Percentiles rank a stretch among this genome's conserved stretches.
These are phyloP conservation scores for Schoenoplectus tabernaemontani DNA, from an alignment of 202 grass and related monocot genomes.

Conservation along the genomic window DNA sequence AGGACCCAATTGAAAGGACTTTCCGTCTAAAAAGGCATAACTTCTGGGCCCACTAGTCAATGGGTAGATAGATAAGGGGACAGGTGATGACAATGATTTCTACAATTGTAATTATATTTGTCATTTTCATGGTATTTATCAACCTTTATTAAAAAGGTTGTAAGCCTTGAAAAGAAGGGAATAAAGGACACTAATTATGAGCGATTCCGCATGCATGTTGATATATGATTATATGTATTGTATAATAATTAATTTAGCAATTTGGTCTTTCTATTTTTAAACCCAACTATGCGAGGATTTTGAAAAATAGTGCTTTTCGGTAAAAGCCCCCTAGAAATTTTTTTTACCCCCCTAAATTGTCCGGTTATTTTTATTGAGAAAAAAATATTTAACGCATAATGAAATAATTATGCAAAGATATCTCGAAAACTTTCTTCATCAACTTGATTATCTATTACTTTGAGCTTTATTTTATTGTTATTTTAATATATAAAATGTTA, in stretches of 20 bases:
- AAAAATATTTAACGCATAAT: no score
- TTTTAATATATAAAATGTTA: no score
- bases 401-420: no score
- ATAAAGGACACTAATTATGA: constrained; percentile 26
- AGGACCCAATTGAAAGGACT: constrained; percentile 3
- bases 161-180: constrained; percentile 10
- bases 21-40: background rate
- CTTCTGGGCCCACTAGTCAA: constrained; percentile 16
- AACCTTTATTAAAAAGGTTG: constrained; percentile 11
- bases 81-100: constrained; percentile 14
- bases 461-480: no score
- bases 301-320: no score
- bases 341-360: no score
- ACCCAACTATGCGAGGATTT: no score
- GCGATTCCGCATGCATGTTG: constrained; percentile 14
- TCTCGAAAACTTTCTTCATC: no score
- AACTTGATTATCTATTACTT: no score
- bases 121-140: constrained; percentile 3
- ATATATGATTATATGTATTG: background rate
- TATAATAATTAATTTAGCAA: background rate
- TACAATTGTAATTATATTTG: constrained; percentile 11
- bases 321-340: no score
- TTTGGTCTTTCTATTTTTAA: background rate
- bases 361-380: no score
- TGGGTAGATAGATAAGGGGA: background rate